These are phyloP conservation scores for Lathyrus sativus DNA, from an alignment of 306 rosid species.

Conservation along the genomic window DNA sequence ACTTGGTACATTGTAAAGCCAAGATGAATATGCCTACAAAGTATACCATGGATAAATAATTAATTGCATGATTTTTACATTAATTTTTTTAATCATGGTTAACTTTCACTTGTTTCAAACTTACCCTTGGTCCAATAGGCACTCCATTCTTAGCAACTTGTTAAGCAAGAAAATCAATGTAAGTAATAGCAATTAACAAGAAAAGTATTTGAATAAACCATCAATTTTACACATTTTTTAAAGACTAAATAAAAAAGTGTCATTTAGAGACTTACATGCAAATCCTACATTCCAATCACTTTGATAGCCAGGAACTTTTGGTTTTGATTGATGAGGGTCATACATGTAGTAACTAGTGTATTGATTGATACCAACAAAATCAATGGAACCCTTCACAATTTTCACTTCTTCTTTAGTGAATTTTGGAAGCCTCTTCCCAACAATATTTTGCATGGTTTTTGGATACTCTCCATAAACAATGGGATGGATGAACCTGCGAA, in stretches of 20 bases:
- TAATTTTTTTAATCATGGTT: not conserved
- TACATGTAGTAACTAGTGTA: slow-evolving; percentile 74
- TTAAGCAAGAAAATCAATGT: slow-evolving; percentile 26
- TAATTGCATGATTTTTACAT: slow-evolving; percentile 18
- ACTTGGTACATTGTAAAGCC: slow-evolving; percentile 98
- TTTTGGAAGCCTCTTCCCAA: slow-evolving; percentile 79
- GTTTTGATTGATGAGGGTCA: slow-evolving; percentile 55
- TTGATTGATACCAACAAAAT: slow-evolving; percentile 82
- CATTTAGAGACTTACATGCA: slow-evolving; percentile 58
- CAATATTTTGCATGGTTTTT: slow-evolving; percentile 70
- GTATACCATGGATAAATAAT: not conserved
- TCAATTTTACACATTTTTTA: not conserved
- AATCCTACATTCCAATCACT: slow-evolving; percentile 84
- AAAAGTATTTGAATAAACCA: not conserved
- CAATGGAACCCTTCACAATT: slow-evolving; percentile 78
- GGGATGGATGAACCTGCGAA: slow-evolving; percentile 86
- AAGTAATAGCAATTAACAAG: slow-evolving; percentile 6
- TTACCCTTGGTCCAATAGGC: slow-evolving; percentile 81
- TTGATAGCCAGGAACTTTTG: slow-evolving; percentile 70
- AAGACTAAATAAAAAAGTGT: not conserved
- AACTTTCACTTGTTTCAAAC: slow-evolving; percentile 18
- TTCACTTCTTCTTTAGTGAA: slow-evolving; percentile 79
- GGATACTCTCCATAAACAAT: slow-evolving; percentile 92
- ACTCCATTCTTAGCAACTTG: slow-evolving; percentile 76
- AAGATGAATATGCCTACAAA: slow-evolving; percentile 72